Percentiles rank a stretch among this genome's conserved stretches.
These are phyloP conservation scores for Albophoma yamanashiensis DNA, from an alignment of 2,329 filamentous ascomycete species.

Conservation along the genomic window DNA sequence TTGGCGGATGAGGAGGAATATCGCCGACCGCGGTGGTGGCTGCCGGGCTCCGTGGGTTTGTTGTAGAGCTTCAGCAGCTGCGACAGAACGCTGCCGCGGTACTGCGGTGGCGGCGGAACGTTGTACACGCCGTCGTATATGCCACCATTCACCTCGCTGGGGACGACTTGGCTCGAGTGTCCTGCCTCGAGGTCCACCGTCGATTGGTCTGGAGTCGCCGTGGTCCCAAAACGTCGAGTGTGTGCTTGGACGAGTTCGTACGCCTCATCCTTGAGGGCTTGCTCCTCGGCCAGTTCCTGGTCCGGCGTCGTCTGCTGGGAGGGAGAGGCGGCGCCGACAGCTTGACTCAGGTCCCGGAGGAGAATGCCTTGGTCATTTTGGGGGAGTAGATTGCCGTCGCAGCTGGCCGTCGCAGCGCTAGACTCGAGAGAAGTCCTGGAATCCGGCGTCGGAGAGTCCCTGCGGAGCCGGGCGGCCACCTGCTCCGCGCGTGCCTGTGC, in stretches of 20 bases:
- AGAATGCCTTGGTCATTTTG: slow-evolving; percentile 16
- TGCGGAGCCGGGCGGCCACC: slow-evolving; percentile 27
- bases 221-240: slow-evolving; percentile 15
- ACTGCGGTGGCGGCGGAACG: slow-evolving; percentile 28
- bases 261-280: slow-evolving; percentile 20
- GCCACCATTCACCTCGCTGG: slow-evolving; percentile 26
- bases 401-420: slow-evolving; percentile 16
- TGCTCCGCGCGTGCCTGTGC: slow-evolving; percentile 31
- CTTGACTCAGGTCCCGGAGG: slow-evolving; percentile 18
- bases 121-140: slow-evolving; percentile 29
- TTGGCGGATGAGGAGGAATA: slow-evolving; percentile 16
- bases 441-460: slow-evolving; percentile 22
- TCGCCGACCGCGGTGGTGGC: slow-evolving; percentile 11
- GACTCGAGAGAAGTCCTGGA: slow-evolving; percentile 28
- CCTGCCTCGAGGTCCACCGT: slow-evolving; percentile 5
- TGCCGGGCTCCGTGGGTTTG: slow-evolving; percentile 21
- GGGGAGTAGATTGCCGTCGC: slow-evolving; percentile 13
- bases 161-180: slow-evolving; percentile 6
- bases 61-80: slow-evolving; percentile 37
- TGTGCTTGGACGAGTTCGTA: slow-evolving; percentile 33
- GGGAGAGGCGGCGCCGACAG: neutral
- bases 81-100: slow-evolving; percentile 33
- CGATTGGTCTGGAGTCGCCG: slow-evolving; percentile 3
- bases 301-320: neutral
- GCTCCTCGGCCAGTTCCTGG: neutral